Base-by-base conservation (phyloP, 768 basidiomycete species). In the Leccinum rimulosum region DNA sequence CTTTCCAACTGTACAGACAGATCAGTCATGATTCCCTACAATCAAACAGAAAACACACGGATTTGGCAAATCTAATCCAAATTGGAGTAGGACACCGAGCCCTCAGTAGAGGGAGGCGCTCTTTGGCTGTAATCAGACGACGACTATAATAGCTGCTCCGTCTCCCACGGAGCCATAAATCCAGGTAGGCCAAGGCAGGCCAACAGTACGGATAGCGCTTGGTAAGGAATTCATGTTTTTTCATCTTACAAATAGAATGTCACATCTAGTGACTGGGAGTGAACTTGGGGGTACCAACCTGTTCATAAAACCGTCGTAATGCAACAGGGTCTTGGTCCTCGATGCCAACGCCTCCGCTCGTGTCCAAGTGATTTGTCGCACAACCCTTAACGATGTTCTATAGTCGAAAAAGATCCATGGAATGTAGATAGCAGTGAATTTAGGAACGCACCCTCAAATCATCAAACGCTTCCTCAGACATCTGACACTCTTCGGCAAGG, bases 131-230 rank as follows among this genome's bases (percentile, higher is more conserved):
- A 17, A 12, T 33, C 33, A 33, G 2, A 10, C 14, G 11, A 5
- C 6, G 5, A 1, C 25, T 14, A 9, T 25, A 22, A 25, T 48
- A 15, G 7, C 5, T 14, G 7, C 17, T 10, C n/a, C 49, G 43
- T 54, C 55, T 56, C 19, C 56, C 43, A 6, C 1, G 1, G 1
- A 68, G 28, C 38, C 69, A 60, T 15, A 58, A 25, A 11, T 61
- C 60, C 6, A 59, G 38, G 60, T 68, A 68, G 38, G 57, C 61
- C 28, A 65, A 10, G 6, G 64, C 58, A 2, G 59, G 57, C 65
- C 67, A 68, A 0, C 51, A 48, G 28, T 62, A 55, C 0, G 64
- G 57, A 17, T 67, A 69, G 53, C 43, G 61, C 55, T 40, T 54
- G 11, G 57, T 28, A 30, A 69, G 27, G 10, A 58, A 60, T 6